Evolutionary conservation across 139 green algal species (phyloP).

Genomic region (Picochlorum sp.): DNA sequence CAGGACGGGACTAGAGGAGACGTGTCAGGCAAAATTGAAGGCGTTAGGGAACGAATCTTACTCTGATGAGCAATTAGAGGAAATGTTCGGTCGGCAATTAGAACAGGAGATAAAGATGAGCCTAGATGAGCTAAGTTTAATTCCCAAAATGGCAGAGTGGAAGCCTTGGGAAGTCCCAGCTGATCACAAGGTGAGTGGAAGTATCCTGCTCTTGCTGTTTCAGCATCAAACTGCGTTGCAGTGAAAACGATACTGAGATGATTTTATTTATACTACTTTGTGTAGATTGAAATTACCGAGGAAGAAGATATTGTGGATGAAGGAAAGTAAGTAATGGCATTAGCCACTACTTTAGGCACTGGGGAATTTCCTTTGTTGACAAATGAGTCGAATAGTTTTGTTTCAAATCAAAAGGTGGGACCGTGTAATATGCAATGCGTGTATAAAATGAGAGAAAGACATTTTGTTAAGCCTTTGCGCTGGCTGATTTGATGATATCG

Average conservation of each 20-base stretch:
- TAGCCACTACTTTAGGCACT: too few species aligned
- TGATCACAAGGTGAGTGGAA: slow-evolving; percentile 22
- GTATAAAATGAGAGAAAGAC: too few species aligned
- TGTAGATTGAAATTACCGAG: too few species aligned
- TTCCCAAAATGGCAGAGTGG: slow-evolving; percentile 51
- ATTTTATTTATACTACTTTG: too few species aligned
- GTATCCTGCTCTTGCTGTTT: too few species aligned
- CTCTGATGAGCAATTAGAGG: slow-evolving; percentile 25
- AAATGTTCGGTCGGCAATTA: slow-evolving; percentile 28
- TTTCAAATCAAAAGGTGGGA: too few species aligned
- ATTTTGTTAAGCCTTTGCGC: background rate
- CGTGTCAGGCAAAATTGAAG: slow-evolving; percentile 20
- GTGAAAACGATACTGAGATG: too few species aligned
- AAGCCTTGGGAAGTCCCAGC: slow-evolving; percentile 41
- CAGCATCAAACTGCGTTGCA: too few species aligned
- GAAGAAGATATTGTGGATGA: too few species aligned
- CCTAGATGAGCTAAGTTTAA: slow-evolving; percentile 34
- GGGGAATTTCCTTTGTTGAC: too few species aligned
- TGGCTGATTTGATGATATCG: slow-evolving; percentile 28
- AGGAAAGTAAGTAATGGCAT: too few species aligned
- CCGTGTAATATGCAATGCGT: too few species aligned
- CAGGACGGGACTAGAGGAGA: slow-evolving; percentile 26
- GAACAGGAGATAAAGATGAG: slow-evolving; percentile 35
- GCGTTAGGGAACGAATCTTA: background rate
- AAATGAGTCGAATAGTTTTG: background rate